Conservation (phyloP, 305 asterid genomes). For the Solanum hybrid region DNA sequence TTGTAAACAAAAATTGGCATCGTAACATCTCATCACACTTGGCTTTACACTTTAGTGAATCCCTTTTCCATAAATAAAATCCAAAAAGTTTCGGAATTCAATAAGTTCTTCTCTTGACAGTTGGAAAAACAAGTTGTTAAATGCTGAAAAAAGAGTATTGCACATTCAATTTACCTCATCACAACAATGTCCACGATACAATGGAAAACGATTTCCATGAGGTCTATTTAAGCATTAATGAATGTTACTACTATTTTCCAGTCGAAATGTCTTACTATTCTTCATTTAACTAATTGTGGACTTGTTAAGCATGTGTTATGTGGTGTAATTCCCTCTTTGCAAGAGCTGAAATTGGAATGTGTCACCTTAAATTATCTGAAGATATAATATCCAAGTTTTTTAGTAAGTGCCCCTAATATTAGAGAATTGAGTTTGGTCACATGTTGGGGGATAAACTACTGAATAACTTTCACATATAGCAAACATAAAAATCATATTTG, state of each 20-base stretch:
- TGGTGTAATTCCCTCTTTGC: background rate
- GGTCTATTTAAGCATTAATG: too few species aligned
- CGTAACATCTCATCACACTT: too few species aligned
- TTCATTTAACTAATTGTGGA: background rate
- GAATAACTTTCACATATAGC: too few species aligned
- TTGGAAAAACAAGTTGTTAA: background rate
- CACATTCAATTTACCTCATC: background rate
- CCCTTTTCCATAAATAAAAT: too few species aligned
- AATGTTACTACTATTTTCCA: background rate
- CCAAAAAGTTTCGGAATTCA: too few species aligned
- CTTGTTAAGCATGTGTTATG: background rate
- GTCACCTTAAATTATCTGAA: background rate
- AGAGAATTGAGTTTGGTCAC: background rate
- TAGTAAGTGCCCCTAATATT: too few species aligned
- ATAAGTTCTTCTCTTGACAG: too few species aligned
- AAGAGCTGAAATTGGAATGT: background rate
- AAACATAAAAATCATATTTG: too few species aligned
- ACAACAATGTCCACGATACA: too few species aligned
- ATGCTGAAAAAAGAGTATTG: background rate
- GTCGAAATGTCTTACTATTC: background rate
- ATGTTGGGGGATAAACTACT: too few species aligned
- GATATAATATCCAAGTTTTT: background rate
- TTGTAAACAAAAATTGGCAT: too few species aligned
- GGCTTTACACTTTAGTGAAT: too few species aligned
- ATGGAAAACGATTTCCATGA: background rate